Base-by-base conservation (phyloP, 352 stramenopile genomes). In the Globisporangium orthogonon region DNA sequence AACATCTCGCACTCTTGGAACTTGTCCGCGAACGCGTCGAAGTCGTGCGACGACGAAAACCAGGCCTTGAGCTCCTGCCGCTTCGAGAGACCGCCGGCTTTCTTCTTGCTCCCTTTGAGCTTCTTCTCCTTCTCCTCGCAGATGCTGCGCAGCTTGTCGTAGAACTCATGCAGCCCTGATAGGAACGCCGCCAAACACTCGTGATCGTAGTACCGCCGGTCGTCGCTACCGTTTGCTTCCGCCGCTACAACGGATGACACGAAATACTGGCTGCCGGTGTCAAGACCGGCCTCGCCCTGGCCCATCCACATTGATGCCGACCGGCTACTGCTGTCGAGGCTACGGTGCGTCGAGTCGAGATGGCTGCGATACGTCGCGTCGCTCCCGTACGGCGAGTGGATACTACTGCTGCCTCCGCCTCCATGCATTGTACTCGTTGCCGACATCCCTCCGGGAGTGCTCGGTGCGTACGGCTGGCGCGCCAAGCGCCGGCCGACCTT, bases 21-120 rank as follows among this genome's bases (percentile, higher is more conserved):
- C n/a, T 75, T 76, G 52, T 89, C 73, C n/a, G 89, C 79, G 44
- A 87, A 92, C 40, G 76, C 72, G 54, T 92, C 83, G 45, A 87
- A 89, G 23, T 92, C 83, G 63, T 92, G 83, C 11, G 79, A 87
- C 2, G 79, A 90, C 43, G 80, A 90, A 45, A 92, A 92, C 83
- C 83, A 92, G 39, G 83, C 79, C 66, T 89, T 89, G 67, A 92
- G 82, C 61, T 92, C 83, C 50, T 92, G 79, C 0, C 78, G 74
- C 60, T 90, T 90, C 15, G 82, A 91, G 50, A 81, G 66, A 28
- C 82, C 78, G 0, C 52, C 52, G 17, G 67, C 76, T 53, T 81
- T 82, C 37, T 77, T 85, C 52, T 75, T 83, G 48, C 69, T 70
- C 14, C 69, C 60, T 41, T 66, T 58, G 13, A 66, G 33, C 56